These are phyloP conservation scores for Neoscytalidium dimidiatum DNA, from an alignment of 2,329 filamentous ascomycete species.

Conservation along the genomic window DNA sequence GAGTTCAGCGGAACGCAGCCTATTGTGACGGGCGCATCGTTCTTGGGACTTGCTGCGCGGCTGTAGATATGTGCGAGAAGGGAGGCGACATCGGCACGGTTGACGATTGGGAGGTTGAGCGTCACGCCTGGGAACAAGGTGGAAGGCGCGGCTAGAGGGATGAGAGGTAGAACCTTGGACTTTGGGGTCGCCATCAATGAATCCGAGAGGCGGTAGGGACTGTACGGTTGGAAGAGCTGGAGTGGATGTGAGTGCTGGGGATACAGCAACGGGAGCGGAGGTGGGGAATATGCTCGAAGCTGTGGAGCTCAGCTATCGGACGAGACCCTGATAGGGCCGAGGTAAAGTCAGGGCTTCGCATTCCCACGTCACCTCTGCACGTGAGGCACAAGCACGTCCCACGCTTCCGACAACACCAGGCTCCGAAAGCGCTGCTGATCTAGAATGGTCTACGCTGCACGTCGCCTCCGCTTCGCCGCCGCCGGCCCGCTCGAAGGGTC, in stretches of 20 bases:
- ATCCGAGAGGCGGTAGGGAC: neutral
- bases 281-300: conserved; percentile 12
- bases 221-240: neutral
- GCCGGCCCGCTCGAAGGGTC: neutral
- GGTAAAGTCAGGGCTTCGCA: neutral
- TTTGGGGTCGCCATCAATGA: conserved; percentile 28
- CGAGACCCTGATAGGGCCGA: neutral
- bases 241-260: neutral
- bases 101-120: conserved; percentile 79
- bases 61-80: conserved; percentile 85
- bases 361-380: conserved; percentile 1
- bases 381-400: neutral
- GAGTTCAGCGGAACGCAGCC: conserved; percentile 86
- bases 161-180: conserved; percentile 64
- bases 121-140: conserved; percentile 86
- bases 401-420: neutral
- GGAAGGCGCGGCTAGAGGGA: conserved; percentile 77
- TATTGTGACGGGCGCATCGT: conserved; percentile 70
- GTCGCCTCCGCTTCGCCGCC: neutral
- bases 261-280: neutral
- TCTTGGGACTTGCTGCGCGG: conserved; percentile 66
- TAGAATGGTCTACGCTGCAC: neutral
- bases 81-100: conserved; percentile 84
- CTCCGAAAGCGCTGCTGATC: neutral
- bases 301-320: neutral